Base-by-base conservation (phyloP, 495 filamentous ascomycete genomes). In the Amphirosellinia nigrospora region DNA sequence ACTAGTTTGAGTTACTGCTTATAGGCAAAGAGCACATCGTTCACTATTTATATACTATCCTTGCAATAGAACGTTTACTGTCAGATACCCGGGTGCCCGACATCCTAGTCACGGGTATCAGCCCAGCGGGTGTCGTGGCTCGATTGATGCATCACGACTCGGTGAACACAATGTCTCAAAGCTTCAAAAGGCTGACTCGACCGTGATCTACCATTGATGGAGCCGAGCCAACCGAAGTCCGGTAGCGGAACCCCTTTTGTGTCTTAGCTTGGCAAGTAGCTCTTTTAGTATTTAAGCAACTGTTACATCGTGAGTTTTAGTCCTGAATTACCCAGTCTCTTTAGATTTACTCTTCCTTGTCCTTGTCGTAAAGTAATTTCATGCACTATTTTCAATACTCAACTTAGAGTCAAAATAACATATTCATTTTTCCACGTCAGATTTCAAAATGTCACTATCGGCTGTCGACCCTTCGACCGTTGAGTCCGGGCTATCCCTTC, bases 401-500 rank as follows among this genome's bases (percentile, higher is more conserved):
- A 28, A 32, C 13, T 32, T 56, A n/a, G 16, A 32, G 28, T n/a
- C 2, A 34, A 5, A 4, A 19, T 7, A 21, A 36, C 3, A 58
- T 1, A n/a, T 13, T 23, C 4, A 58, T 4, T 21, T 21, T 15
- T 16, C 10, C 15, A 6, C 0, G 23, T 41, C 15, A 3, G 23
- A 34, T 19, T 19, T 28, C 50, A 38, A n/a, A 46, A 71, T 66
- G 69, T 34, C 53, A 43, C 34, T 52, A 28, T 16, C 60, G 38
- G 36, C 6, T 36, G 34, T 69, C 34, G 67, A 69, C 26, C 67
- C 59, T 9, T 69, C 67, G 23, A 63, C 67, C 8, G 34, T 63
- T 23, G 67, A 66, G 32, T 62, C 79, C 2, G 81, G 81, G 1
- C 71, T 79, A 64, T 79, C 82, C 1, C 61, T 84, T 19, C 83